Evolutionary conservation across 257 asterid genomes (phyloP).

Genomic region (Solanum neorickii): DNA sequence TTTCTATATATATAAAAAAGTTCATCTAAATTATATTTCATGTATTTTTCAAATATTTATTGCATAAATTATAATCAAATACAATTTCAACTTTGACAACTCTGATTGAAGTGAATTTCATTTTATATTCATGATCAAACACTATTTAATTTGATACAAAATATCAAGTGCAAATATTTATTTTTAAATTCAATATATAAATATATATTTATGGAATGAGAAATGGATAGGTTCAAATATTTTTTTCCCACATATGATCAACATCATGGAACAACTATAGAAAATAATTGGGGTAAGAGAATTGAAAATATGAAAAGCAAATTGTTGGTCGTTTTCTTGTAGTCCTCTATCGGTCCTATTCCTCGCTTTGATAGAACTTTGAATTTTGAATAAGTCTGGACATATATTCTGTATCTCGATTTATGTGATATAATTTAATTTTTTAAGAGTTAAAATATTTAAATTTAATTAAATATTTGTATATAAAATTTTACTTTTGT

Average conservation of each 20-base stretch:
- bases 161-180: not conserved
- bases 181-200: not conserved
- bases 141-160: no score
- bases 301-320: not conserved
- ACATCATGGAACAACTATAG: not conserved
- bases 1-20: no score
- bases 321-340: not conserved
- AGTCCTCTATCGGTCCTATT: not conserved
- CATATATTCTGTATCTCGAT: not conserved
- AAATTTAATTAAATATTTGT: no score
- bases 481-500: no score
- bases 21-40: no score
- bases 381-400: not conserved
- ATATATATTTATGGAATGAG: not conserved
- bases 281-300: not conserved
- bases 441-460: no score
- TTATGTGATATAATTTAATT: no score
- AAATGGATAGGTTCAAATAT: not conserved
- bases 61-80: no score
- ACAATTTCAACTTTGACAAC: no score
- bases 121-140: no score
- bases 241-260: not conserved
- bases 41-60: no score
- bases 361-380: not conserved
- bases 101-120: no score